phyloP scores from a whole-genome alignment of 169 alveolate species.

The Plasmodium gonderi region DNA sequence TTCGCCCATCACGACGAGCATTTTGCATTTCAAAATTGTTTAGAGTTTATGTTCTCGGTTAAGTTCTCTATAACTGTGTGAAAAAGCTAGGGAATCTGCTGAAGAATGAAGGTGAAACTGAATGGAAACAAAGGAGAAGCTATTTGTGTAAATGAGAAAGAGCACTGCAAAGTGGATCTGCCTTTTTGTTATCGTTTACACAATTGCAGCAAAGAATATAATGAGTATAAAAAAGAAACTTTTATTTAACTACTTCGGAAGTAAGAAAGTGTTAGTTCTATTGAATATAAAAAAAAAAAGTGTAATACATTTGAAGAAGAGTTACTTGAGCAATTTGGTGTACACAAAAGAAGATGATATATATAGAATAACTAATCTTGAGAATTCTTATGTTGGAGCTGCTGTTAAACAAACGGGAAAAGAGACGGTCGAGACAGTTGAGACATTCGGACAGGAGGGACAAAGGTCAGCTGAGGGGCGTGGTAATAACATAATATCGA shows the following conservation, averaged over 20 bases:
- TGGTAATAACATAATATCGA: constrained; percentile 32
- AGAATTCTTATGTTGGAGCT: background rate
- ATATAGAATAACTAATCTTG: constrained; percentile 30
- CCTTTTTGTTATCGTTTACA: background rate
- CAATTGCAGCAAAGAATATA: background rate
- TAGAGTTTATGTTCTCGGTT: too few species aligned
- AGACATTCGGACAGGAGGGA: background rate
- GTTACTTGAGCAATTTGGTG: constrained; percentile 14
- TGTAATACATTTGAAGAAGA: background rate
- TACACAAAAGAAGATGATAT: constrained; percentile 75
- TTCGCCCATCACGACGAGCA: too few species aligned
- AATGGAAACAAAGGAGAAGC: background rate
- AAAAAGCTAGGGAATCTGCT: too few species aligned
- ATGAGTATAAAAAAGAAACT: constrained; percentile 29
- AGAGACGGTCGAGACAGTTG: background rate
- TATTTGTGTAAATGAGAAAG: constrained; percentile 6
- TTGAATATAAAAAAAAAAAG: constrained; percentile 2
- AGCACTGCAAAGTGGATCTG: background rate
- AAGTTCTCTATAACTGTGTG: too few species aligned
- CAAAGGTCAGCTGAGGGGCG: background rate
- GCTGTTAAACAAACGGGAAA: background rate
- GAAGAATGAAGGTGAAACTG: background rate
- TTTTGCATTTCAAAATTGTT: background rate
- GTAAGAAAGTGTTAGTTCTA: background rate
- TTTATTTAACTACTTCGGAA: constrained; percentile 6